These are phyloP conservation scores for Microsporum audouinii DNA, from an alignment of 2,329 filamentous ascomycete species.

Conservation along the genomic window DNA sequence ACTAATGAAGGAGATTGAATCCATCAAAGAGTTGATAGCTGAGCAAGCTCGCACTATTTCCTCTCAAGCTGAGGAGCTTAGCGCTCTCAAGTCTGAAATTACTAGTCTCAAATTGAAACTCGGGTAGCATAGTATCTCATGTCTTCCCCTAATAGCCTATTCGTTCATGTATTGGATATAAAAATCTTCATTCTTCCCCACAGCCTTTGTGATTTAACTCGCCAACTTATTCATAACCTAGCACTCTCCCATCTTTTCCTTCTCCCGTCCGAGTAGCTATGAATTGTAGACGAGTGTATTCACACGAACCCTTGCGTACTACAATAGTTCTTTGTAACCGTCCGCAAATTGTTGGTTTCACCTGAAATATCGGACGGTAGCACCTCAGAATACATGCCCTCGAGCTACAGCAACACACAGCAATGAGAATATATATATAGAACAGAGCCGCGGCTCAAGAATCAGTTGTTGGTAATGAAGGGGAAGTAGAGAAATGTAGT, in stretches of 20 bases:
- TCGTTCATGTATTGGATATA: background rate
- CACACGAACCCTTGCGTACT: too few relatives aligned
- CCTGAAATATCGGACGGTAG: too few relatives aligned
- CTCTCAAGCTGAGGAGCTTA: conserved; percentile 66
- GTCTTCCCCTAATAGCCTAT: background rate
- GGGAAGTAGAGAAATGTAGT: too few relatives aligned
- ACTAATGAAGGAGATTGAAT: conserved; percentile 55
- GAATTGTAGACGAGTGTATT: background rate
- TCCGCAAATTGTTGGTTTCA: too few relatives aligned
- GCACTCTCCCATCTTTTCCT: background rate
- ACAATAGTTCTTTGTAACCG: too few relatives aligned
- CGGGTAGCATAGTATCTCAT: conserved; percentile 26
- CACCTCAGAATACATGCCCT: too few relatives aligned
- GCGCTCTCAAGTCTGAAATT: conserved; percentile 57
- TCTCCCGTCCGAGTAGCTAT: background rate
- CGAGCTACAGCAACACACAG: too few relatives aligned
- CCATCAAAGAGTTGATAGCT: conserved; percentile 68
- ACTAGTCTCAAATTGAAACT: conserved; percentile 71
- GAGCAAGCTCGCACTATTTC: conserved; percentile 66
- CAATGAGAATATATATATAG: too few relatives aligned
- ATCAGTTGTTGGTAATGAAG: too few relatives aligned
- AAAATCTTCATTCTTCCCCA: background rate
- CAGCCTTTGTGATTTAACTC: background rate
- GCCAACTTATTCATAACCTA: background rate
- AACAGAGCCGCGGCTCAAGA: too few relatives aligned